Base-by-base conservation (phyloP, 2,329 filamentous ascomycete species). In the Fusarium nygamai region DNA sequence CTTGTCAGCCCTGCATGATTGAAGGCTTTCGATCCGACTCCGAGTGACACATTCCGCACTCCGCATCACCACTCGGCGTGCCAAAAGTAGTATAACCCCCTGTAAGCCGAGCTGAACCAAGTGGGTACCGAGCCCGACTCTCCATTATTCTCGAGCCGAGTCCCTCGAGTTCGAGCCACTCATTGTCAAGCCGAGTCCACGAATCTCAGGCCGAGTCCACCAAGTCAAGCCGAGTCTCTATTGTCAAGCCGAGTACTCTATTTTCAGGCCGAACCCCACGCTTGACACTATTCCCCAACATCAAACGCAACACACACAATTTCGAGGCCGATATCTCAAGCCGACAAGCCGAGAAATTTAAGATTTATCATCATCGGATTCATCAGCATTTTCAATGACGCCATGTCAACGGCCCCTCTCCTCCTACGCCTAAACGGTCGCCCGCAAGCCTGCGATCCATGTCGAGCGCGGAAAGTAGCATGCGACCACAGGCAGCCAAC, bases 401-500 rank as follows among this genome's bases (percentile, higher is more conserved):
- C 61, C 62, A 78, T 78, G 74, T 64, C 64, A 10, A 50, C 63
- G 27, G 47, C 71, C 54, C 70, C 68, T 47, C 64, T 78, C 33
- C 70, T 79, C 3, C 76, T 78, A 38, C 77, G 79, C 17, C 71
- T 76, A 34, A 81, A 81, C 31, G 79, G 79, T 43, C 76, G 79
- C 5, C 77, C 76, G 9, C 79, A 80, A 44, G 76, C 77, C 11
- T 79, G 79, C 48, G 80, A 85, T 76, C 82, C 83, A 31, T 85
- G 84, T 61, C 81, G 83, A 17, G 81, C 80, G 61, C 82, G 84
- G 22, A 85, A 85, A 66, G 81, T 85, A 12, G 84, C 84, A 11
- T 86, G 85, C 75, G 84, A 86, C 64, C 84, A 85, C 61, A 71
- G 69, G 0, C 81, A 82, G n/a, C 85, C 85, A 1, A 68, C 81